Percentiles rank a stretch among this genome's conserved stretches.
Conservation (phyloP, 148 eudicot species). For the Rhododendron griersonianum region DNA sequence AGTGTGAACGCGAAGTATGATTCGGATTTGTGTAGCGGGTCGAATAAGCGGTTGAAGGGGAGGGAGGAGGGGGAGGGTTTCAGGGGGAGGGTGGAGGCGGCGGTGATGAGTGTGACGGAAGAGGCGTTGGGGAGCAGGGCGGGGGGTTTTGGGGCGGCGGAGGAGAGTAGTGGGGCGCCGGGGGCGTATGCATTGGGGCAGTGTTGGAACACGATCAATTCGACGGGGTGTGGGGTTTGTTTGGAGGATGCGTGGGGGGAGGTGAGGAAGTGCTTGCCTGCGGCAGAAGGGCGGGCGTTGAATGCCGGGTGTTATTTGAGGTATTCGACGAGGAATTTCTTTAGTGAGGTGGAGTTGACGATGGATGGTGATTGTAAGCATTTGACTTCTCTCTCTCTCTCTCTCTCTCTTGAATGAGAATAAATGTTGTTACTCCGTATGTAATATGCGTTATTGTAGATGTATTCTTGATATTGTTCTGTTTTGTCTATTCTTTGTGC, state of each 20-base stretch:
- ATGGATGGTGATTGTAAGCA: background rate
- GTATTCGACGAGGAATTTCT: background rate
- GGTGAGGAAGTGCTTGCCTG: background rate
- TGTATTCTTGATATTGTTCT: background rate
- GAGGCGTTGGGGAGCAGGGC: background rate
- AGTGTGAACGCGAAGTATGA: background rate
- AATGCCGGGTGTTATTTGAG: conserved; percentile 11
- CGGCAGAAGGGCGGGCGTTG: background rate
- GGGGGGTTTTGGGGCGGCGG: background rate
- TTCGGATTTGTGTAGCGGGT: background rate
- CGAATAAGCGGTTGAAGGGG: background rate
- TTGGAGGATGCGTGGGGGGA: conserved; percentile 3
- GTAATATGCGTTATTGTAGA: background rate
- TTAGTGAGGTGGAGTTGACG: background rate
- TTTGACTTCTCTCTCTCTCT: background rate
- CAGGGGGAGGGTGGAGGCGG: background rate
- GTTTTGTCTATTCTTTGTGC: background rate
- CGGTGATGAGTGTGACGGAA: background rate
- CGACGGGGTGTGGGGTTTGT: background rate
- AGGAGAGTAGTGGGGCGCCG: background rate
- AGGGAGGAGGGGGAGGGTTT: background rate
- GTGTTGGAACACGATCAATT: conserved; percentile 5
- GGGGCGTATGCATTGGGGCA: conserved; percentile 6
- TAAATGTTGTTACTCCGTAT: background rate
- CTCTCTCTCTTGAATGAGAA: background rate